A percentile compares a stretch with the other conserved stretches of the same genome.
Conservation (phyloP, 1,284 basidiomycete genomes). For the Fomitiporia mediterranea region DNA sequence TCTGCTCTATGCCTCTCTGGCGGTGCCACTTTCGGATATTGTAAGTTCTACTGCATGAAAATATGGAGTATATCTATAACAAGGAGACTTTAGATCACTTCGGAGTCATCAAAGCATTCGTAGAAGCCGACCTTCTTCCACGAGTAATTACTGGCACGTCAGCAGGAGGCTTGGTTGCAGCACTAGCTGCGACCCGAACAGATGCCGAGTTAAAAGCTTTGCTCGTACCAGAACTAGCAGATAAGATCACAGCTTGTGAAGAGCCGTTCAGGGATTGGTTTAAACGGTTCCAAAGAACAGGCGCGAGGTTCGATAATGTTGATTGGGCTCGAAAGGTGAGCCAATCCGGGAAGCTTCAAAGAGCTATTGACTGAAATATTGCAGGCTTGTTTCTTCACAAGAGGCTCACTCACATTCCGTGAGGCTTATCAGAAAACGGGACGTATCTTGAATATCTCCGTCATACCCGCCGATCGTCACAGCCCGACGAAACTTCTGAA, state of each 20-base stretch:
- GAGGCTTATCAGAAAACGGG: conserved; percentile 95
- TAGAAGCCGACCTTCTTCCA: conserved; percentile 85
- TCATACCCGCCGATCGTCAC: conserved; percentile 44
- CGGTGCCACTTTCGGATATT: conserved; percentile 93
- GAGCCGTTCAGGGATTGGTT: conserved; percentile 80
- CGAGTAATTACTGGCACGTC: conserved; percentile 55
- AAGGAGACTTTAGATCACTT: conserved; percentile 59
- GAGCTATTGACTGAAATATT: conserved; percentile 24
- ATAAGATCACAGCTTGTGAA: conserved; percentile 88
- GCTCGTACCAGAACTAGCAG: conserved; percentile 78
- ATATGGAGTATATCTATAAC: neutral
- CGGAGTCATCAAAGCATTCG: conserved; percentile 88
- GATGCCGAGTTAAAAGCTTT: conserved; percentile 82
- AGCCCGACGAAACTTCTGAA: conserved; percentile 95
- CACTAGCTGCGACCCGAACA: conserved; percentile 82
- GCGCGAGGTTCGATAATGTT: conserved; percentile 90
- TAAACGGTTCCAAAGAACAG: conserved; percentile 78
- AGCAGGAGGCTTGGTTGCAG: conserved; percentile 85
- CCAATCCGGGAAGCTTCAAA: conserved; percentile 6
- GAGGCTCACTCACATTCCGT: conserved; percentile 91
- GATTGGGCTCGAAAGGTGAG: conserved; percentile 87
- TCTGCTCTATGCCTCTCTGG: conserved; percentile 92
- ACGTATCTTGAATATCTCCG: conserved; percentile 90
- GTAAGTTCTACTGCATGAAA: conserved; percentile 36
- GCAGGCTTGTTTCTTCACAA: conserved; percentile 80